Evolutionary conservation across 768 basidiomycete genomes (phyloP).

Genomic region (Xerocomellus dryophilus): DNA sequence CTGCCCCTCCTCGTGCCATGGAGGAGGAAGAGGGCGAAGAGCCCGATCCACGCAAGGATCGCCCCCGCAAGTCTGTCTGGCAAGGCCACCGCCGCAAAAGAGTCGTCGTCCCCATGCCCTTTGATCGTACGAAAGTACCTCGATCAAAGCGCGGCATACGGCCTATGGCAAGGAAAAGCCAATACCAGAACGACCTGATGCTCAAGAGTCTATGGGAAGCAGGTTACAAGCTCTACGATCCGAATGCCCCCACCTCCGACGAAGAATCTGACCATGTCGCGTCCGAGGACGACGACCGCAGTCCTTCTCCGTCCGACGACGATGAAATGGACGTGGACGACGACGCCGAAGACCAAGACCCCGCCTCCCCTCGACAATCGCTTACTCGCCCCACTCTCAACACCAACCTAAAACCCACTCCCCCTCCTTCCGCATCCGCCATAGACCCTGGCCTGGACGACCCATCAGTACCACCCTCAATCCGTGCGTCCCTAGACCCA

Average conservation of each 20-base stretch:
- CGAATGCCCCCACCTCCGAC: slow-evolving; percentile 20
- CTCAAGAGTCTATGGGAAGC: slow-evolving; percentile 16
- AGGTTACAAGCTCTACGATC: slow-evolving; percentile 18
- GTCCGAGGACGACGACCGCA: slow-evolving; percentile 10
- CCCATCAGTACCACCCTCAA: slow-evolving; percentile 19
- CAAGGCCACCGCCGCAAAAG: slow-evolving; percentile 5
- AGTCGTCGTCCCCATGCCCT: slow-evolving; percentile 14
- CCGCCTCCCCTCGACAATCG: slow-evolving; percentile 24
- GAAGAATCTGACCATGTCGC: slow-evolving; percentile 12
- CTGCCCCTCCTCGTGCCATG: slow-evolving; percentile 50
- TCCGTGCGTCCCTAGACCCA: slow-evolving; percentile 19
- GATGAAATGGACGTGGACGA: slow-evolving; percentile 32
- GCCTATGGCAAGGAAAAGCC: not conserved
- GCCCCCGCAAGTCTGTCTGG: not conserved
- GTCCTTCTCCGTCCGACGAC: slow-evolving; percentile 16
- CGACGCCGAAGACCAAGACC: slow-evolving; percentile 27
- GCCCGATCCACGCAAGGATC: slow-evolving; percentile 21
- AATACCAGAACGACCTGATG: not conserved
- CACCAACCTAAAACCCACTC: slow-evolving; percentile 6
- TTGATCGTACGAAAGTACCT: slow-evolving; percentile 17
- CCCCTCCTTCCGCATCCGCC: slow-evolving; percentile 12
- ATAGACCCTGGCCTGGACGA: slow-evolving; percentile 23
- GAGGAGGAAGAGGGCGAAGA: slow-evolving; percentile 61
- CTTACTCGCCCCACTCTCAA: slow-evolving; percentile 19
- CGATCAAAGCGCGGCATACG: slow-evolving; percentile 18